These are phyloP conservation scores for Aspergillus sojae DNA, from an alignment of 2,329 filamentous ascomycete genomes.

Conservation along the genomic window DNA sequence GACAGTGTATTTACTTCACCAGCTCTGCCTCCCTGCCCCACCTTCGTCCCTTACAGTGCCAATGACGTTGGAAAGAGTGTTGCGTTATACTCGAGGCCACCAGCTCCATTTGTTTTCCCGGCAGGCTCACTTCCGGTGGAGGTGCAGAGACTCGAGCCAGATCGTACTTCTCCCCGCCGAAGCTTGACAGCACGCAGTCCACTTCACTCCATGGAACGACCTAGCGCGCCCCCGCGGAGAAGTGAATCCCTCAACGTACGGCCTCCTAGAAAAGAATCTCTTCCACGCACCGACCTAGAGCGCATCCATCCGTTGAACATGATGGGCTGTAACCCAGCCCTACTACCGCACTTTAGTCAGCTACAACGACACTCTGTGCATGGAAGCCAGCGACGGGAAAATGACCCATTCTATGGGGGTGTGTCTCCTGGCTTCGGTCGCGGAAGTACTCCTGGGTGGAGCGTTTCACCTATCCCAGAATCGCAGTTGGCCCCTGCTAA, in stretches of 20 bases:
- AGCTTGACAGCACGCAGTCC: conserved; percentile 38
- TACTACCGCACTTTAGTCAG: conserved; percentile 28
- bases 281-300: conserved; percentile 20
- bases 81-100: conserved; percentile 27
- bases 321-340: conserved; percentile 12
- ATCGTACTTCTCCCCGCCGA: conserved; percentile 33
- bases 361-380: conserved; percentile 28
- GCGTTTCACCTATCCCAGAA: conserved; percentile 19
- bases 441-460: conserved; percentile 24
- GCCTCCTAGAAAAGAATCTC: conserved; percentile 22
- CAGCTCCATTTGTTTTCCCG: conserved; percentile 31
- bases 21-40: conserved; percentile 36
- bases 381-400: conserved; percentile 21
- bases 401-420: conserved; percentile 31
- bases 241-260: conserved; percentile 34
- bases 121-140: conserved; percentile 28
- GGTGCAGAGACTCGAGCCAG: conserved; percentile 25
- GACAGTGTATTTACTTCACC: conserved; percentile 36
- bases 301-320: conserved; percentile 17
- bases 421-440: conserved; percentile 19
- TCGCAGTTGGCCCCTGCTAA: conserved; percentile 27
- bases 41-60: conserved; percentile 40
- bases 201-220: conserved; percentile 27
- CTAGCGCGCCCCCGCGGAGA: conserved; percentile 30
- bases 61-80: conserved; percentile 39